Evolutionary conservation across 2,329 filamentous ascomycete species (phyloP), one percentile per base, ranked within the genome.

Genomic region (Xylariales sp.): DNA sequence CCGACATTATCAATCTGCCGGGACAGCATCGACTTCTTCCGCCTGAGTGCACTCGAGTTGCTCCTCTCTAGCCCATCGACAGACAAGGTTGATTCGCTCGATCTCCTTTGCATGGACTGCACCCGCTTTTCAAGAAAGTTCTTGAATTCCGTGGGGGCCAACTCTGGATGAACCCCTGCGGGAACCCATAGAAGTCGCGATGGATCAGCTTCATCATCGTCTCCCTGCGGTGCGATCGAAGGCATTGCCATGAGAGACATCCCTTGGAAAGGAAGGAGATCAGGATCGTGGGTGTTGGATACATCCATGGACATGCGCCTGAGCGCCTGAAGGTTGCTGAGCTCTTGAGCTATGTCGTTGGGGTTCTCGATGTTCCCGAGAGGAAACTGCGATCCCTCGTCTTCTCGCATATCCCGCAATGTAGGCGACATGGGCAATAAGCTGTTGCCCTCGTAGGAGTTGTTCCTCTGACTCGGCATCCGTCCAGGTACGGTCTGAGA

Each of bases 21-120:
- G 5, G 91, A 97, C 4, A 98, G 73, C 87, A 95, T 96, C 0
- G 91, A 97, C 64, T 93, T 95, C 64, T 95, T 95, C 54, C 93
- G 79, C 52, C 82, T 76, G 48, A 97, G 61, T 28, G 85, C 76
- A 12, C 78, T 78, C 60, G 65, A 78, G 64, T 64, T 74, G 62
- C 47, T 80, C 69, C 56, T 78, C 46, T 51, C 73, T 49, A 67
- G 44, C 39, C 76, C 66, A 48, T 84, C 75, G 5, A 75, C 65
- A 21, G 80, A 78, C 34, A 89, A 66, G 27, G 73, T 73, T 48
- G 74, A 83, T 51, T 83, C 88, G 18, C 84, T 84, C 1, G 90
- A 95, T 53, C 87, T 80, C 51, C 90, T 76, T 60, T 88, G 84
- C 53, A 97, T 95, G 25, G 87, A 84, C 52, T 95, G 86, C 10